Evolutionary conservation across 768 basidiomycete species (phyloP).

Genomic region (Agrocybe chaxingu): DNA sequence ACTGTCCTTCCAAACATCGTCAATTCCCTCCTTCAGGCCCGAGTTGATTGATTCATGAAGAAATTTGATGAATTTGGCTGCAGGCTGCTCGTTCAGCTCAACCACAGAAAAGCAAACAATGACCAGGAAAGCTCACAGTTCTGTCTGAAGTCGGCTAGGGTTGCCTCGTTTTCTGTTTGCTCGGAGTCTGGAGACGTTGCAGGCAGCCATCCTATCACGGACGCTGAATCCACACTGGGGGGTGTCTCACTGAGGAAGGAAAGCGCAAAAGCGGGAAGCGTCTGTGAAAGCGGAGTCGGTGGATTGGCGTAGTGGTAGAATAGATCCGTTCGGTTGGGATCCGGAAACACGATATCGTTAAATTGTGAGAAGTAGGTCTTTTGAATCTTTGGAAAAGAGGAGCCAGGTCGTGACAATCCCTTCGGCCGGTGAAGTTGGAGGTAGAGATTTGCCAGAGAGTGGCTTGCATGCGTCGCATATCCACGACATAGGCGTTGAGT

Average conservation of each 20-base stretch:
- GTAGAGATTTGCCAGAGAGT: too few species aligned
- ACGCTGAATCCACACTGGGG: conserved; percentile 38
- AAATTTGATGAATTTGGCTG: conserved; percentile 58
- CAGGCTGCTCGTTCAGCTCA: neutral
- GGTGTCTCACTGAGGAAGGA: conserved; percentile 57
- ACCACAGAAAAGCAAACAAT: neutral
- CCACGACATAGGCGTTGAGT: too few species aligned
- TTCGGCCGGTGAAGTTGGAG: too few species aligned
- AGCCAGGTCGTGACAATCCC: too few species aligned
- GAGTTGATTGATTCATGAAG: conserved; percentile 59
- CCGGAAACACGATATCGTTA: conserved; percentile 31
- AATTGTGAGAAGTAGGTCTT: conserved; percentile 18
- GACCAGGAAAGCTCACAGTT: conserved; percentile 50
- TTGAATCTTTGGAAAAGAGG: too few species aligned
- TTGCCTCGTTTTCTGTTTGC: conserved; percentile 21
- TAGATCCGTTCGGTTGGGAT: conserved; percentile 61
- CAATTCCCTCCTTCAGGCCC: conserved; percentile 52
- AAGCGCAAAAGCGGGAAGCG: conserved; percentile 55
- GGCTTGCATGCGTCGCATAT: too few species aligned
- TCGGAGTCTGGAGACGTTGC: conserved; percentile 31
- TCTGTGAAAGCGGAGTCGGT: conserved; percentile 44
- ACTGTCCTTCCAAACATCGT: conserved; percentile 62
- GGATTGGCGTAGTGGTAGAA: conserved; percentile 65
- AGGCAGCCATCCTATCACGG: conserved; percentile 71
- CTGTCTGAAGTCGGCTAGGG: conserved; percentile 65